Conservation (phyloP, 352 stramenopile species). For the Globisporangium radiosum region DNA sequence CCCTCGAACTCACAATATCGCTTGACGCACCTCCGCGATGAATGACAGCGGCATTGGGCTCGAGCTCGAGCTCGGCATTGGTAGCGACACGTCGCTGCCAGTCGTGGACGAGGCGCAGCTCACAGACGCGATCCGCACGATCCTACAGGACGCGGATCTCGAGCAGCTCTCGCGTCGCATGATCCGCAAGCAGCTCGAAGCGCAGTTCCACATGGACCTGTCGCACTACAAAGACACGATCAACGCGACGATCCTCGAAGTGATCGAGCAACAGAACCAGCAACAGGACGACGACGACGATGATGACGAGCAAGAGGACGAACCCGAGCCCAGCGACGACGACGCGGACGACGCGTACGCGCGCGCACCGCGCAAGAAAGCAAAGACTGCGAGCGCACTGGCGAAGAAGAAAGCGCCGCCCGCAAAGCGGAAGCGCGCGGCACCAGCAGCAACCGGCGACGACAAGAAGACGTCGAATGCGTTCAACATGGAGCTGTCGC, state of each 20-base stretch:
- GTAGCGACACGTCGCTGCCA: constrained; percentile 27
- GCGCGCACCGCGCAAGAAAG: constrained; percentile 23
- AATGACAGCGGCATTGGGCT: constrained; percentile 48
- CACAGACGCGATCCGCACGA: constrained; percentile 61
- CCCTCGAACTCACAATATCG: no score
- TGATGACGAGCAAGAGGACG: constrained; percentile 29
- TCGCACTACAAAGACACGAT: constrained; percentile 81
- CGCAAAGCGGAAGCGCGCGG: constrained; percentile 47
- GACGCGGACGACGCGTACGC: constrained; percentile 33
- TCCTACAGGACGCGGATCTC: constrained; percentile 75
- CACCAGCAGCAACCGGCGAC: constrained; percentile 18
- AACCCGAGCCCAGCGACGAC: constrained; percentile 30
- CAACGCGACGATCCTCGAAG: constrained; percentile 71
- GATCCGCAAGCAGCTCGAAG: constrained; percentile 84
- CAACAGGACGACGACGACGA: constrained; percentile 49
- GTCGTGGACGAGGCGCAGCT: constrained; percentile 58
- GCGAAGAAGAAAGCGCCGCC: constrained; percentile 51
- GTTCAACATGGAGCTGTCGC: constrained; percentile 72
- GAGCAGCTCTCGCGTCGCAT: constrained; percentile 82
- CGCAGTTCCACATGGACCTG: constrained; percentile 69
- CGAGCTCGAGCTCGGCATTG: constrained; percentile 48
- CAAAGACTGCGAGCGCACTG: constrained; percentile 13
- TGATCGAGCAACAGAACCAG: constrained; percentile 77
- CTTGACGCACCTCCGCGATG: constrained; percentile 16
- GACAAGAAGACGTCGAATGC: constrained; percentile 35